Conservation (phyloP, 1,284 basidiomycete genomes). For the Irpex lacteus region DNA sequence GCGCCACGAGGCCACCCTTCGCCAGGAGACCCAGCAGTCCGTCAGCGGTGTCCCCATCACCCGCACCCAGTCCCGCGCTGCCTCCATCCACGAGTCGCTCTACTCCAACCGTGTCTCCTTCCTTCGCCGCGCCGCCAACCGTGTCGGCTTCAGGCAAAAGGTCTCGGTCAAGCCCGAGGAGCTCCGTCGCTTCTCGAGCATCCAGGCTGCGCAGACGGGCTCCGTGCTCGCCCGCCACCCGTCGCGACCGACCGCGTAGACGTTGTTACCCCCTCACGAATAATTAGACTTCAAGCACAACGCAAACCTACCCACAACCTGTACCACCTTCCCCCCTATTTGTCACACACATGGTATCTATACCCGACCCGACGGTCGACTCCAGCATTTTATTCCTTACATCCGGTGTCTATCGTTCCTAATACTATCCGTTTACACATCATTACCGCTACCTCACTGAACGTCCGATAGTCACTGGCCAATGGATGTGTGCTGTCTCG, state of each 20-base stretch:
- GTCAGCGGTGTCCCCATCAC: slow-evolving; percentile 73
- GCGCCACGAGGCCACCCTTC: slow-evolving; percentile 55
- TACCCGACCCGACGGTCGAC: slow-evolving; percentile 2
- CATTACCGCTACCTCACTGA: not conserved
- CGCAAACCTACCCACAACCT: not conserved
- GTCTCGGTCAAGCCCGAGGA: slow-evolving; percentile 81
- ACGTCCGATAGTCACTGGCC: not conserved
- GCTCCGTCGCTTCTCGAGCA: slow-evolving; percentile 78
- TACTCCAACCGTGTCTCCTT: slow-evolving; percentile 93
- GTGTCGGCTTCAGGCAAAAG: slow-evolving; percentile 83
- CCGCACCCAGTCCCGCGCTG: slow-evolving; percentile 85
- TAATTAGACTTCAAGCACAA: slow-evolving; percentile 2
- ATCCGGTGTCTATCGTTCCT: not conserved
- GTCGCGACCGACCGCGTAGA: slow-evolving; percentile 47
- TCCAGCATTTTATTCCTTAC: not conserved
- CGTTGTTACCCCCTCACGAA: slow-evolving; percentile 6
- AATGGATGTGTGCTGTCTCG: not conserved
- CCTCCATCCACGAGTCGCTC: slow-evolving; percentile 89
- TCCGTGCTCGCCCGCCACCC: slow-evolving; percentile 77
- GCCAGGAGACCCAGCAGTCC: slow-evolving; percentile 39
- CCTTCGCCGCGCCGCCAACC: slow-evolving; percentile 81
- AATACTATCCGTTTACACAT: not conserved
- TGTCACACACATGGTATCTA: slow-evolving; percentile 4
- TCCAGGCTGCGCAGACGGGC: slow-evolving; percentile 79
- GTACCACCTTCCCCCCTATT: not conserved